Conservation (phyloP, 805 yeast genomes). For the Isabelozyma gotoi region DNA sequence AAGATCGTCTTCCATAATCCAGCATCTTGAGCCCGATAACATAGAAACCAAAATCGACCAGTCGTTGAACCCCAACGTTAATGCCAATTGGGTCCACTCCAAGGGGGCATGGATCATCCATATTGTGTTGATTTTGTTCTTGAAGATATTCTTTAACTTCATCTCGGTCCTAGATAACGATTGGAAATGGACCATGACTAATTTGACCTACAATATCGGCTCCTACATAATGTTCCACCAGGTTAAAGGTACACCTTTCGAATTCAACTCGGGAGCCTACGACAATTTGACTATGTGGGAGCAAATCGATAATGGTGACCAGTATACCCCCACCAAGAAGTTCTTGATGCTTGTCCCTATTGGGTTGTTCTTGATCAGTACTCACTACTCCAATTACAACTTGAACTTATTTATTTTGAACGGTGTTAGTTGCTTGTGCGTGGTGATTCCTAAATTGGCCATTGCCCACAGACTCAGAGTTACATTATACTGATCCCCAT, state of each 20-base stretch:
- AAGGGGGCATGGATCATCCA: conserved; percentile 97
- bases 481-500: conserved; percentile 29
- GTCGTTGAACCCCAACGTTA: conserved; percentile 81
- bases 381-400: conserved; percentile 89
- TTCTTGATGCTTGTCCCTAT: conserved; percentile 93
- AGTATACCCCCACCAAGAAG: conserved; percentile 94
- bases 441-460: conserved; percentile 90
- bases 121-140: conserved; percentile 71
- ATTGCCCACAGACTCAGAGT: conserved; percentile 76
- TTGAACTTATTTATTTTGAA: conserved; percentile 75
- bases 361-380: conserved; percentile 76
- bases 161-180: conserved; percentile 80
- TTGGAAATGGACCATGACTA: conserved; percentile 92
- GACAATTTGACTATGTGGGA: conserved; percentile 99
- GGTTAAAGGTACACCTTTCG: conserved; percentile 96
- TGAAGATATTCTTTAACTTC: conserved; percentile 75
- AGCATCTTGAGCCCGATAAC: conserved; percentile 91
- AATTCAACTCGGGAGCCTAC: conserved; percentile 93
- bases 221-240: conserved; percentile 95
- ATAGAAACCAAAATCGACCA: conserved; percentile 92
- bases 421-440: conserved; percentile 76
- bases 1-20: conserved; percentile 84
- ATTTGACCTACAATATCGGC: conserved; percentile 85
- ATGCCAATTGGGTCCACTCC: conserved; percentile 94
- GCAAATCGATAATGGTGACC: conserved; percentile 93